These are phyloP conservation scores for Kwoniella shivajii DNA, from an alignment of 1,284 basidiomycete genomes.

Conservation along the genomic window DNA sequence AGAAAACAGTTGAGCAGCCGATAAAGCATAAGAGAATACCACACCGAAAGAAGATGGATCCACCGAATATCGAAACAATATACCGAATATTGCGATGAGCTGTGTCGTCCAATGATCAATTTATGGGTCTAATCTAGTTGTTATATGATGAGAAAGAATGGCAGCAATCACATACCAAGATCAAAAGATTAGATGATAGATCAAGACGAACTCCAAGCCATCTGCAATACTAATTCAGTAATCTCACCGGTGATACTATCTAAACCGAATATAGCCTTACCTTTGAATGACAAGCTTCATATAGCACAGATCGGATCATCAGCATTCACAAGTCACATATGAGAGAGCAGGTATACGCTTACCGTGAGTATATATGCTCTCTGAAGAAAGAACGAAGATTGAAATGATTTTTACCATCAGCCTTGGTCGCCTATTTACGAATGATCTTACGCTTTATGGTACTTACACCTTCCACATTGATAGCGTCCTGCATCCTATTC, in stretches of 20 bases:
- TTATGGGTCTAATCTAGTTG: too few species aligned
- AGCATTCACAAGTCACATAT: neutral
- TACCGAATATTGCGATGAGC: constrained; percentile 45
- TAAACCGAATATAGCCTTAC: neutral
- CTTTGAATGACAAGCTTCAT: constrained; percentile 23
- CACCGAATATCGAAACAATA: constrained; percentile 37
- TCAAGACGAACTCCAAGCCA: constrained; percentile 46
- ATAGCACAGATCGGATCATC: neutral
- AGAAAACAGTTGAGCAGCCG: constrained; percentile 25
- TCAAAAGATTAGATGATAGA: constrained; percentile 30
- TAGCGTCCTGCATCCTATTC: constrained; percentile 24
- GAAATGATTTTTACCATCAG: neutral
- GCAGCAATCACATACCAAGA: constrained; percentile 28
- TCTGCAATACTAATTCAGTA: constrained; percentile 14
- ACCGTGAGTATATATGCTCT: constrained; percentile 35
- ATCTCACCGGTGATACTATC: neutral
- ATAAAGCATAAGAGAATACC: constrained; percentile 42
- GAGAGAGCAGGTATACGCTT: neutral
- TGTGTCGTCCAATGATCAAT: too few species aligned
- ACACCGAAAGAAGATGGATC: constrained; percentile 44
- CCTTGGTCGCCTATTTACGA: neutral
- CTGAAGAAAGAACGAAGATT: neutral
- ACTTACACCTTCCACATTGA: constrained; percentile 38
- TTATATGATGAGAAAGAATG: too few species aligned
- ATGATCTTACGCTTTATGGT: neutral